Evolutionary conservation across 2,329 filamentous ascomycete genomes (phyloP), one percentile per base, ranked within the genome.

Genomic region (Cladosporium austrohemisphaericum): DNA sequence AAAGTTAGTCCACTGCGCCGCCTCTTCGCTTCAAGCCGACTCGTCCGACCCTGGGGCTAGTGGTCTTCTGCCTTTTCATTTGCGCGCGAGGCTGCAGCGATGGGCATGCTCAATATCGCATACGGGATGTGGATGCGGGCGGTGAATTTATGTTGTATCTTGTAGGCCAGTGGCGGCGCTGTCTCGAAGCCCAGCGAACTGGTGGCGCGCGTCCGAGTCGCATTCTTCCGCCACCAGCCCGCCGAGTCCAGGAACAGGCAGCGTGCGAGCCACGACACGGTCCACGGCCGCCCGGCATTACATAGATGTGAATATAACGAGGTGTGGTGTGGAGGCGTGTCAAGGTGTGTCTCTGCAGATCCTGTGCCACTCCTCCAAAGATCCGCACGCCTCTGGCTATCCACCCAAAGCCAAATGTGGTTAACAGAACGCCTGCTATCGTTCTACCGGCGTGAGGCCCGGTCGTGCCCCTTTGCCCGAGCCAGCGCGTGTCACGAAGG

Each of bases 251-350:
- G 31, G 11, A 18, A 5, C 2, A 18, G 35, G 18, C 13, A 20
- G 18, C 1, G 22, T 25, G 37, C 23, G 37, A 26, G 37, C 37
- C 20, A 40, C n/a, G n/a, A n/a, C n/a, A 40, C 37, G 37, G 37
- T 23, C 28, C 37, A 40, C 37, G 37, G 22, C n/a, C 23, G 11
- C n/a, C 25, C 23, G 18, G 18, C 26, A 41, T 41, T 41, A 41
- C 38, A 41, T 41, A 45, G 25, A 38, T 47, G 44, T 47, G 44
- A 47, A 47, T 47, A 47, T 38, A 47, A 47, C 44, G 44, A 47
- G 44, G 44, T 38, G 31, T 29, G 43, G 43, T 37, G 44, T 31
- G 44, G 23, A 36, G 25, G 32, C 16, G 6, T 16, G 20, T 14
- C 13, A 18, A 26, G n/a, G n/a, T 14, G 33, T 47, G 38, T 41